Evolutionary conservation across 768 basidiomycete genomes (phyloP).

Genomic region (Dioszegia aurantiaca): DNA sequence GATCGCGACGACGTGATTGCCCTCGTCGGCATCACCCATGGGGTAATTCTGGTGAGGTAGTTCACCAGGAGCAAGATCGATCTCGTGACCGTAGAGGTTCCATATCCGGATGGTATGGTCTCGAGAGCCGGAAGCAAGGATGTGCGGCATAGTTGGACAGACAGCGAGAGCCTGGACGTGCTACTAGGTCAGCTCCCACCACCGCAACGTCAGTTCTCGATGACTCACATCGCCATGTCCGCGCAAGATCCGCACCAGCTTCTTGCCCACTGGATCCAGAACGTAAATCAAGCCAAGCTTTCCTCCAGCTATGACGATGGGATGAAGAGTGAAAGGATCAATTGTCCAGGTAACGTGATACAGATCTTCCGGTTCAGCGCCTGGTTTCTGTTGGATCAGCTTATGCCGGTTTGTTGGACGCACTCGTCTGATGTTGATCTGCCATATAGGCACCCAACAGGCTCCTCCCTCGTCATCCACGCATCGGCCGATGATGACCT

Average conservation of each 20-base stretch:
- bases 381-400: not conserved
- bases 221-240: constrained; percentile 45
- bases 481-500: constrained; percentile 5
- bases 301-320: constrained; percentile 37
- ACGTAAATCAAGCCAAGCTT: constrained; percentile 33
- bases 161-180: constrained; percentile 22
- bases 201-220: not conserved
- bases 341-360: constrained; percentile 38
- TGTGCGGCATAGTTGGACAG: constrained; percentile 27
- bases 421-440: not conserved
- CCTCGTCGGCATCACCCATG: constrained; percentile 28
- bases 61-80: not conserved
- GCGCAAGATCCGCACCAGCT: constrained; percentile 22
- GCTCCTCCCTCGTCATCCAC: not conserved
- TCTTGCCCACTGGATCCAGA: constrained; percentile 14
- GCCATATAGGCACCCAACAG: constrained; percentile 10
- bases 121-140: constrained; percentile 40
- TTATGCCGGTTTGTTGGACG: not conserved
- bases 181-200: constrained; percentile 14
- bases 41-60: constrained; percentile 16
- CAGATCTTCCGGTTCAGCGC: constrained; percentile 20
- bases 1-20: constrained; percentile 13
- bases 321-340: constrained; percentile 29
- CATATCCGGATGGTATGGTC: constrained; percentile 45
- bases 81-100: constrained; percentile 33